Conservation (phyloP, 2,329 filamentous ascomycete species). For the Achaetomium macrosporum region DNA sequence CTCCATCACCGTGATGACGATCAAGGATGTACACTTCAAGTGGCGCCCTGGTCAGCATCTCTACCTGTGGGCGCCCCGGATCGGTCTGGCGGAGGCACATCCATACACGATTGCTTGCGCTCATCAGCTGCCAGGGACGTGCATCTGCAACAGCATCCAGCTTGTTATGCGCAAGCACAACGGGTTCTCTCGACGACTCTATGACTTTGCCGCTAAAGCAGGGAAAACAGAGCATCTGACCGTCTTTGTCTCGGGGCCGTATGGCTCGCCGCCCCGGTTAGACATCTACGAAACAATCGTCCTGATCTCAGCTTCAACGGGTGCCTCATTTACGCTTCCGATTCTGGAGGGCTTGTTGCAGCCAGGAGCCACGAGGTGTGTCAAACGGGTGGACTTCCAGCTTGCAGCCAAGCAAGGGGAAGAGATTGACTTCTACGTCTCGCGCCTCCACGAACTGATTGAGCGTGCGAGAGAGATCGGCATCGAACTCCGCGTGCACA, state of each 20-base stretch:
- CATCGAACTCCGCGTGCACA: conserved; percentile 46
- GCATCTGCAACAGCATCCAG: conserved; percentile 55
- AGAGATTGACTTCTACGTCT: conserved; percentile 51
- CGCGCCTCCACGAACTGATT: conserved; percentile 43
- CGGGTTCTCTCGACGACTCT: conserved; percentile 52
- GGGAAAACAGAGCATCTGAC: conserved; percentile 33
- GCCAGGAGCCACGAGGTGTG: conserved; percentile 39
- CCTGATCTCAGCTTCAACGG: conserved; percentile 56
- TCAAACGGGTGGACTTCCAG: conserved; percentile 48
- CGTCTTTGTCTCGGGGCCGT: conserved; percentile 51
- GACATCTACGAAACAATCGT: conserved; percentile 54
- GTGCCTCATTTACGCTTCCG: conserved; percentile 56
- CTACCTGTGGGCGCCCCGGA: conserved; percentile 53
- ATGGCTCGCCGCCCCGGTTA: conserved; percentile 50
- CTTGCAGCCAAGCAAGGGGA: conserved; percentile 46
- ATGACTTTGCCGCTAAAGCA: conserved; percentile 39
- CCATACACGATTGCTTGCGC: conserved; percentile 58
- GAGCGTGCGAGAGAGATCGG: conserved; percentile 38
- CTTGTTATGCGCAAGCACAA: conserved; percentile 50
- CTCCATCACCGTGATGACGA: conserved; percentile 50
- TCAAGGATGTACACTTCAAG: conserved; percentile 53
- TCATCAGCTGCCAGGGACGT: conserved; percentile 43
- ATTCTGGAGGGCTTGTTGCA: conserved; percentile 51
- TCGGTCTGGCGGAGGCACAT: conserved; percentile 51
- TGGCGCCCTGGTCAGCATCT: conserved; percentile 57